Evolutionary conservation across 345 rosid genomes (phyloP).

Genomic region (Hibiscus mutabilis): DNA sequence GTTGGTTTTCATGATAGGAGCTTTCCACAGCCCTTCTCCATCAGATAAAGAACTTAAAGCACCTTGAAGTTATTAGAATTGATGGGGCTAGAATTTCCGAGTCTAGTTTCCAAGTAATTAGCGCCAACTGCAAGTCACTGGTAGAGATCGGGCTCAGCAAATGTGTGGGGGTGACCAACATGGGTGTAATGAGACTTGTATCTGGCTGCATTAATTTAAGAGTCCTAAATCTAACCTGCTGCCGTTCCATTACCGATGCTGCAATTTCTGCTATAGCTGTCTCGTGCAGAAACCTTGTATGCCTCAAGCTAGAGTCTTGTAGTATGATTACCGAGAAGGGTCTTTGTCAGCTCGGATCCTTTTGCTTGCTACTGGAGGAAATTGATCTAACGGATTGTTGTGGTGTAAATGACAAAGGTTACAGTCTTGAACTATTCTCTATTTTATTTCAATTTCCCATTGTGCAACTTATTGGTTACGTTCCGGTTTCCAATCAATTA

Average conservation of each 20-base stretch:
- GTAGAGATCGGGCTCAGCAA: constrained; percentile 71
- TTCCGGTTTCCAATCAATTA: not conserved
- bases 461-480: not conserved
- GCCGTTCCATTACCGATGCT: constrained; percentile 57
- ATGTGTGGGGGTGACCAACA: constrained; percentile 54
- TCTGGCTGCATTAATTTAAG: constrained; percentile 53
- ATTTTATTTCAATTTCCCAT: not conserved
- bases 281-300: constrained; percentile 58
- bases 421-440: not conserved
- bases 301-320: constrained; percentile 79
- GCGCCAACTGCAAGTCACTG: constrained; percentile 48
- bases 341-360: constrained; percentile 56
- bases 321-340: constrained; percentile 73
- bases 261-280: constrained; percentile 64
- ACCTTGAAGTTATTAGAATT: constrained; percentile 42
- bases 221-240: constrained; percentile 61
- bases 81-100: constrained; percentile 65
- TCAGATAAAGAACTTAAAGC: constrained; percentile 44
- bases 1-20: constrained; percentile 38
- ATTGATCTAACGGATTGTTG: constrained; percentile 86
- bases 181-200: constrained; percentile 54
- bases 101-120: constrained; percentile 34
- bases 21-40: constrained; percentile 33
- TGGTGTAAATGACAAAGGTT: constrained; percentile 69
- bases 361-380: constrained; percentile 56